A percentile compares a stretch with the other conserved stretches of the same genome.
phyloP scores from a whole-genome alignment of 495 filamentous ascomycete species.

The Penicillium canariense region DNA sequence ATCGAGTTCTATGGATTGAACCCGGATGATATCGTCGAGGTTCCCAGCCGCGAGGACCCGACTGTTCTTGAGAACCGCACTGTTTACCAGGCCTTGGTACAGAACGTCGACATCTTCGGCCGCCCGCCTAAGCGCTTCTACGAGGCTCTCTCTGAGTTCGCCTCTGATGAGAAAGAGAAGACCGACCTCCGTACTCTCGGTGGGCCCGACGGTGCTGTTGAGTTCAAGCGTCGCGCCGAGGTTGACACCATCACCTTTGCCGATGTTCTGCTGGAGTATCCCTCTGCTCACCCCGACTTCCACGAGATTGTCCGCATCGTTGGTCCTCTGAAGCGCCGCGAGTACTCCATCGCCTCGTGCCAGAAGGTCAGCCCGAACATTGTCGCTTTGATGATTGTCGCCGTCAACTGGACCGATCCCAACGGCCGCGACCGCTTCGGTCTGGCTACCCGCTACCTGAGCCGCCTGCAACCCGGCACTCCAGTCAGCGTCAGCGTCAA shows the following conservation, averaged over 20 bases:
- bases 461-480: conserved; percentile 66
- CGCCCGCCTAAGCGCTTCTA: conserved; percentile 97
- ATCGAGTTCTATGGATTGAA: conserved; percentile 86
- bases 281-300: conserved; percentile 84
- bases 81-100: conserved; percentile 85
- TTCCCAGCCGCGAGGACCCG: conserved; percentile 80
- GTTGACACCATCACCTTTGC: conserved; percentile 92
- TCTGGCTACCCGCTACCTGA: conserved; percentile 87
- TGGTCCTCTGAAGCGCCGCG: conserved; percentile 86
- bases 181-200: conserved; percentile 73
- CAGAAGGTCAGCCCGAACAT: conserved; percentile 85
- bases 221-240: conserved; percentile 93
- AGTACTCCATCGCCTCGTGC: conserved; percentile 96
- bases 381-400: conserved; percentile 94
- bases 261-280: conserved; percentile 83
- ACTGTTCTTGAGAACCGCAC: conserved; percentile 81
- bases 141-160: conserved; percentile 85
- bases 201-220: conserved; percentile 78
- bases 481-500: conserved; percentile 89
- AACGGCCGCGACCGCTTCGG: conserved; percentile 87
- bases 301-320: conserved; percentile 89
- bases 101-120: conserved; percentile 96
- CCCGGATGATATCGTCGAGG: conserved; percentile 79
- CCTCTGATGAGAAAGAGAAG: conserved; percentile 77
- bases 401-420: conserved; percentile 91